phyloP scores from a whole-genome alignment of 345 rosid genomes.

The Populus pruinosa region DNA sequence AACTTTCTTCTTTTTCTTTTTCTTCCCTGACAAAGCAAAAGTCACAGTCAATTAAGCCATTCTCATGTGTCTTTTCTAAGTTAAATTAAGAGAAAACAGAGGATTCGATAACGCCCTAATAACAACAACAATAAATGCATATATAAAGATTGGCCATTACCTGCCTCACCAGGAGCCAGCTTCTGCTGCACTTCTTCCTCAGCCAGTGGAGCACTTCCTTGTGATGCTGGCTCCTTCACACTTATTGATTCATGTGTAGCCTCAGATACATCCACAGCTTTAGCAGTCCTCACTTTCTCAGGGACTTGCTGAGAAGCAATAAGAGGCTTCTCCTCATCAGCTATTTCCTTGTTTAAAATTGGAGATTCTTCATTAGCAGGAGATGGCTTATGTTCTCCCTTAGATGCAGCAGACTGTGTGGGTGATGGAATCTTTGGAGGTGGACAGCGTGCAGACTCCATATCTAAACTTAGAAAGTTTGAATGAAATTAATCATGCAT shows the following conservation, averaged over 20 bases:
- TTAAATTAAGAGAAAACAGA: not conserved
- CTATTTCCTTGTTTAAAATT: slow-evolving; percentile 30
- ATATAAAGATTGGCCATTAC: not conserved
- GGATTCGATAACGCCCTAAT: not conserved
- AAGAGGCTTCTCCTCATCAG: slow-evolving; percentile 43
- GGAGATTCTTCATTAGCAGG: slow-evolving; percentile 39
- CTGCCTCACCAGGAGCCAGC: slow-evolving; percentile 29
- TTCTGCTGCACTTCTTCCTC: slow-evolving; percentile 40
- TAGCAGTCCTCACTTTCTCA: slow-evolving; percentile 44
- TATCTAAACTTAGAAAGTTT: slow-evolving; percentile 7
- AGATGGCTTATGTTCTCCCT: slow-evolving; percentile 50
- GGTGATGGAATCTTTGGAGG: slow-evolving; percentile 73
- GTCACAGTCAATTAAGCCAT: not conserved
- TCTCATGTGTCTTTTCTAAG: not conserved
- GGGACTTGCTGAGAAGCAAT: slow-evolving; percentile 34
- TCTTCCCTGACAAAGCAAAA: slow-evolving; percentile 53
- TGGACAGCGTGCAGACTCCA: slow-evolving; percentile 63
- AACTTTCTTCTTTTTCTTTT: slow-evolving; percentile 78
- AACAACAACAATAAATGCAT: not conserved
- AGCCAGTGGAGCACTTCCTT: slow-evolving; percentile 40
- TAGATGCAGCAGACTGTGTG: slow-evolving; percentile 64
- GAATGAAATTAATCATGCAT: not conserved
- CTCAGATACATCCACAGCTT: slow-evolving; percentile 52
- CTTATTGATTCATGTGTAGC: slow-evolving; percentile 68
- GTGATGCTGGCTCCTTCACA: slow-evolving; percentile 65